These are phyloP conservation scores for Fusarium sp. DNA, from an alignment of 2,329 filamentous ascomycete genomes.

Conservation along the genomic window DNA sequence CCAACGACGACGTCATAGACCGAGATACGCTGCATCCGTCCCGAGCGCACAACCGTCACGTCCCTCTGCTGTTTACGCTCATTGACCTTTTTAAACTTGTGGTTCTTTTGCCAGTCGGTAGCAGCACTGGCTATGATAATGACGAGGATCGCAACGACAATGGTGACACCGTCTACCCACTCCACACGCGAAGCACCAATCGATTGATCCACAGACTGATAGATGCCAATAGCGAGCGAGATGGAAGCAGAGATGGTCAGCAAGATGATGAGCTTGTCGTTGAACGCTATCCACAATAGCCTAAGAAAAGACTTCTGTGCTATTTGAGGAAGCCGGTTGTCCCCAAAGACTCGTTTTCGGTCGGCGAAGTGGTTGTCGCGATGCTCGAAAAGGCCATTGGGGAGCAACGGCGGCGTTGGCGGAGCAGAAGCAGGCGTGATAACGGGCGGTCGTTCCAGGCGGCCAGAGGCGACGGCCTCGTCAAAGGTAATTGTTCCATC, in stretches of 20 bases:
- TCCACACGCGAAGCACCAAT: slow-evolving; percentile 72
- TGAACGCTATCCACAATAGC: slow-evolving; percentile 83
- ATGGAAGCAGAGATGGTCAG: slow-evolving; percentile 81
- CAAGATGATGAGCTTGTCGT: slow-evolving; percentile 84
- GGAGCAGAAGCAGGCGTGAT: slow-evolving; percentile 40
- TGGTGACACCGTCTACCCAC: slow-evolving; percentile 88
- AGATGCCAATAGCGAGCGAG: slow-evolving; percentile 81
- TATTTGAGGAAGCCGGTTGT: slow-evolving; percentile 71
- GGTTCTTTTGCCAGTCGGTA: slow-evolving; percentile 88
- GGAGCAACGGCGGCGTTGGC: slow-evolving; percentile 39
- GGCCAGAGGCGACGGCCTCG: slow-evolving; percentile 62
- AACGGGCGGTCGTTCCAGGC: slow-evolving; percentile 49
- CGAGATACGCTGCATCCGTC: slow-evolving; percentile 77
- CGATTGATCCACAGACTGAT: slow-evolving; percentile 75
- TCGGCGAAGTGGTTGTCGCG: slow-evolving; percentile 60
- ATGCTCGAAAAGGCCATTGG: slow-evolving; percentile 52
- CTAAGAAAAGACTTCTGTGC: slow-evolving; percentile 79
- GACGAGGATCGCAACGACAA: slow-evolving; percentile 82
- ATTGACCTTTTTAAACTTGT: slow-evolving; percentile 85
- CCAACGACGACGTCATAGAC: slow-evolving; percentile 81
- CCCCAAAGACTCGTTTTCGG: slow-evolving; percentile 78
- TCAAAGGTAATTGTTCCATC: slow-evolving; percentile 64
- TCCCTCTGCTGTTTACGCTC: slow-evolving; percentile 83
- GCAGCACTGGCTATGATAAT: slow-evolving; percentile 84
- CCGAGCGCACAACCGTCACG: slow-evolving; percentile 84